Conservation (phyloP, 2,329 filamentous ascomycete species). For the Verticillium klebahnii region DNA sequence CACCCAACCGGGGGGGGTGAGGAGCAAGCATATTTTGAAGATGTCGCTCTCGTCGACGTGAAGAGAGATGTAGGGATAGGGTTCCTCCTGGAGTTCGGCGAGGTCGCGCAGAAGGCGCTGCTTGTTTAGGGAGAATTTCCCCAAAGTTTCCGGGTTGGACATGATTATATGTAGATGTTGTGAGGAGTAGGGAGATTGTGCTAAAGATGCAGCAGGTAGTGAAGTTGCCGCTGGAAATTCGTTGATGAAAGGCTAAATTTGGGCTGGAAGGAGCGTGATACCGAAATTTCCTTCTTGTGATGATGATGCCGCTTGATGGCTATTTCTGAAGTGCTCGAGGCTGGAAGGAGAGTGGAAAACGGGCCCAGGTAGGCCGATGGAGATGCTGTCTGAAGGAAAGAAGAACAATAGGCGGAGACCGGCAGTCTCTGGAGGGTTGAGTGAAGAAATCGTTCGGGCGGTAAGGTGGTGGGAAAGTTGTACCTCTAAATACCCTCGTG, state of each 20-base stretch:
- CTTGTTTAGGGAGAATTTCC: neutral
- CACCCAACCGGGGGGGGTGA: constrained; percentile 31
- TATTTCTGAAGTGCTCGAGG: no score
- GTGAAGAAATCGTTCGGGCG: no score
- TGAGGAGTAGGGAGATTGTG: neutral
- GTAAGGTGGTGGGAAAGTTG: no score
- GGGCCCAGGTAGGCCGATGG: no score
- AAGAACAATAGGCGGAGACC: no score
- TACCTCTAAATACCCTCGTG: no score
- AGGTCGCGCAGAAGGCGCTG: constrained; percentile 36
- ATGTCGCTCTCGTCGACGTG: constrained; percentile 32
- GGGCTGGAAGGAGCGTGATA: no score
- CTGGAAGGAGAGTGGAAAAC: no score
- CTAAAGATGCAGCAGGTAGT: neutral
- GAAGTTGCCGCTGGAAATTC: neutral
- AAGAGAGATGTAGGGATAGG: constrained; percentile 41
- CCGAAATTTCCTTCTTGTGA: no score
- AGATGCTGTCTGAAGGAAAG: no score
- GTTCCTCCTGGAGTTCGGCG: constrained; percentile 36
- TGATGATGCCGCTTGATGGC: no score
- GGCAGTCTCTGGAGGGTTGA: no score
- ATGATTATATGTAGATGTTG: neutral
- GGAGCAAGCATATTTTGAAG: constrained; percentile 34
- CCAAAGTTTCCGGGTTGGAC: neutral
- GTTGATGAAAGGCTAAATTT: neutral